A percentile compares a stretch with the other conserved stretches of the same genome.
Evolutionary conservation across 441 rosid genomes (phyloP).

Genomic region (Capsella rubella): DNA sequence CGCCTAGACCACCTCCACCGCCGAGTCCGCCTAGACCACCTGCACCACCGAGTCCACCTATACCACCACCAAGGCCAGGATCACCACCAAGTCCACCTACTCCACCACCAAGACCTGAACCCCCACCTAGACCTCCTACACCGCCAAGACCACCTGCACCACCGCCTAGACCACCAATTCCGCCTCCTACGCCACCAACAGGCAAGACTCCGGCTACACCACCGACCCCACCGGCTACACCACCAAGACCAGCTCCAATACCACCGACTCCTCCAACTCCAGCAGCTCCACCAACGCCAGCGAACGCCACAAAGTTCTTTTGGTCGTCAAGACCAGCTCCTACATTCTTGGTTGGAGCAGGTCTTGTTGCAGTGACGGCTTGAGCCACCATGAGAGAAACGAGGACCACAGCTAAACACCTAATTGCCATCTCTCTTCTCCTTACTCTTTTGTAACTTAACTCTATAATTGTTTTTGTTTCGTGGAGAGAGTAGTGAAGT

Average conservation of each 20-base stretch:
- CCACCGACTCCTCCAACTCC: conserved; percentile 51
- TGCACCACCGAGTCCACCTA: conserved; percentile 40
- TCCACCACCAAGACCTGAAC: conserved; percentile 52
- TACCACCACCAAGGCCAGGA: conserved; percentile 41
- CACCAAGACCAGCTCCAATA: conserved; percentile 50
- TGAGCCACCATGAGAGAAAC: conserved; percentile 38
- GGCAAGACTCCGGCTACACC: conserved; percentile 45
- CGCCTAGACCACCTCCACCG: conserved; percentile 50
- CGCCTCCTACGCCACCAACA: conserved; percentile 44
- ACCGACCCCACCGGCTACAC: conserved; percentile 49
- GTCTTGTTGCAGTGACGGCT: conserved; percentile 50
- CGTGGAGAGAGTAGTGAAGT: conserved; percentile 38
- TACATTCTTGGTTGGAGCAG: conserved; percentile 38
- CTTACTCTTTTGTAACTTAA: background rate
- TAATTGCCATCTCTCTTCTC: conserved; percentile 30
- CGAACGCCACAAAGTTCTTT: conserved; percentile 64
- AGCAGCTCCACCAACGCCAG: conserved; percentile 68
- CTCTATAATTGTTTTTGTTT: conserved; percentile 10
- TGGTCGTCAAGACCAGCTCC: conserved; percentile 66
- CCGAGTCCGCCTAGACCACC: conserved; percentile 46
- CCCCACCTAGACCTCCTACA: conserved; percentile 34
- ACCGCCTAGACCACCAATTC: conserved; percentile 42
- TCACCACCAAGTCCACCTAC: conserved; percentile 18
- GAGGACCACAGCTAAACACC: conserved; percentile 34
- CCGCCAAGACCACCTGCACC: conserved; percentile 33